phyloP scores from a whole-genome alignment of 1,284 basidiomycete species.

The Ganoderma sinense region DNA sequence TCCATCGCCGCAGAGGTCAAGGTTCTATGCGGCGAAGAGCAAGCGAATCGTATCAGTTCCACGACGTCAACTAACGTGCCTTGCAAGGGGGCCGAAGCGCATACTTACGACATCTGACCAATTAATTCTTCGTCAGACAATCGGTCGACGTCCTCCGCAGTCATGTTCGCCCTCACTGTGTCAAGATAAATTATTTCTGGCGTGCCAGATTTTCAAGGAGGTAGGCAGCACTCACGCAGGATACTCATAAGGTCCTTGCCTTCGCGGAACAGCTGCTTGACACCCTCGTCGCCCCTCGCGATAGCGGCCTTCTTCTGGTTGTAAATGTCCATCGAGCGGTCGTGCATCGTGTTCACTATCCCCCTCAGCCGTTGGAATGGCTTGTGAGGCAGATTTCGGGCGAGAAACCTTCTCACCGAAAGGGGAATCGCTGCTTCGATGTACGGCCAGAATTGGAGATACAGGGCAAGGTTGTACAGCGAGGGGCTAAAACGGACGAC shows the following conservation, averaged over 20 bases:
- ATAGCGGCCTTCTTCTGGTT: conserved; percentile 30
- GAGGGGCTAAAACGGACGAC: background rate
- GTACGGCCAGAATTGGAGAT: conserved; percentile 20
- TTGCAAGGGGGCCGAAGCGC: too few relatives aligned
- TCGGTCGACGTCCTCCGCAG: conserved; percentile 13
- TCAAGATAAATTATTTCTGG: background rate
- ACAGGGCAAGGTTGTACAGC: conserved; percentile 14
- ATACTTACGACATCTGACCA: conserved; percentile 28
- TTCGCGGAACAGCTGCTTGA: conserved; percentile 27
- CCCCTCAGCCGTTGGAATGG: conserved; percentile 19
- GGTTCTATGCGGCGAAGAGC: conserved; percentile 6
- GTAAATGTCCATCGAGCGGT: conserved; percentile 26
- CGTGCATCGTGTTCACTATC: conserved; percentile 26
- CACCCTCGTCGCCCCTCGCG: conserved; percentile 23
- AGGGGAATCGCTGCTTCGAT: conserved; percentile 16
- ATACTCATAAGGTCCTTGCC: conserved; percentile 38
- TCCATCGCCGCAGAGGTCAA: conserved; percentile 25
- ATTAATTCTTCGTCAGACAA: conserved; percentile 25
- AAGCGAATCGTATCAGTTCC: background rate
- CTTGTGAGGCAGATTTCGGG: conserved; percentile 16
- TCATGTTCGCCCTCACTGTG: conserved; percentile 25
- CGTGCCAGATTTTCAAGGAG: background rate
- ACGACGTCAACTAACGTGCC: too few relatives aligned
- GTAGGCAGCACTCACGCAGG: conserved; percentile 22
- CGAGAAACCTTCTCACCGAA: conserved; percentile 6